phyloP scores from a whole-genome alignment of 169 alveolate genomes.

The Plasmodium ovale region DNA sequence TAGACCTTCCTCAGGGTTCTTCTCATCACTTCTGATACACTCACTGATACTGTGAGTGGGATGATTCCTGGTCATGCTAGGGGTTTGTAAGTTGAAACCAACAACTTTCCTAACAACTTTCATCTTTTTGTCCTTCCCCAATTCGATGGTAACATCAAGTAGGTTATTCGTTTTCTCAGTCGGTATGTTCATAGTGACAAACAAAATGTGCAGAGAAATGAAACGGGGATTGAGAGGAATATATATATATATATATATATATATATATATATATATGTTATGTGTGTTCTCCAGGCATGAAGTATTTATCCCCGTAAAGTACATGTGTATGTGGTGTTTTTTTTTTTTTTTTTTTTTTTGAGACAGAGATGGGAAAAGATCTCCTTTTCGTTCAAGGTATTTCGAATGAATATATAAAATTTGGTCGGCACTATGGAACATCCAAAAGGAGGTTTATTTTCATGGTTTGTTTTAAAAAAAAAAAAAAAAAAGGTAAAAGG shows the following conservation, averaged over 20 bases:
- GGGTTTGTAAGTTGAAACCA: too few relatives aligned
- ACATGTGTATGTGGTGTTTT: neutral
- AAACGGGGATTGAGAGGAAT: too few relatives aligned
- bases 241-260: neutral
- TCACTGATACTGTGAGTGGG: neutral
- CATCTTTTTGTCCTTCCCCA: constrained; percentile 30
- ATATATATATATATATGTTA: neutral
- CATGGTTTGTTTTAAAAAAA: too few relatives aligned
- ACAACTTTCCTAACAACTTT: constrained; percentile 12
- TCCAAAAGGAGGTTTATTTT: too few relatives aligned
- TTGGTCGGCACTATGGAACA: too few relatives aligned
- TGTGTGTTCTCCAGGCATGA: too few relatives aligned
- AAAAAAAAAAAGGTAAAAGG: too few relatives aligned
- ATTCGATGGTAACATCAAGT: constrained; percentile 29
- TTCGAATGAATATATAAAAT: too few relatives aligned
- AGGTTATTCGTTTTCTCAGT: neutral
- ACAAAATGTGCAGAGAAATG: neutral
- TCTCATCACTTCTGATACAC: neutral
- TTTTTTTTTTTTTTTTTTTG: neutral
- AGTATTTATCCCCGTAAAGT: too few relatives aligned
- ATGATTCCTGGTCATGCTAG: neutral
- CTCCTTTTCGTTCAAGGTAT: too few relatives aligned
- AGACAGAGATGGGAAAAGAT: neutral
- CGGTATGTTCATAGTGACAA: constrained; percentile 63
- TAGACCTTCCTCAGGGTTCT: constrained; percentile 27